Conservation (phyloP, 2,329 filamentous ascomycete species). For the Aspergillus ochraceus region DNA sequence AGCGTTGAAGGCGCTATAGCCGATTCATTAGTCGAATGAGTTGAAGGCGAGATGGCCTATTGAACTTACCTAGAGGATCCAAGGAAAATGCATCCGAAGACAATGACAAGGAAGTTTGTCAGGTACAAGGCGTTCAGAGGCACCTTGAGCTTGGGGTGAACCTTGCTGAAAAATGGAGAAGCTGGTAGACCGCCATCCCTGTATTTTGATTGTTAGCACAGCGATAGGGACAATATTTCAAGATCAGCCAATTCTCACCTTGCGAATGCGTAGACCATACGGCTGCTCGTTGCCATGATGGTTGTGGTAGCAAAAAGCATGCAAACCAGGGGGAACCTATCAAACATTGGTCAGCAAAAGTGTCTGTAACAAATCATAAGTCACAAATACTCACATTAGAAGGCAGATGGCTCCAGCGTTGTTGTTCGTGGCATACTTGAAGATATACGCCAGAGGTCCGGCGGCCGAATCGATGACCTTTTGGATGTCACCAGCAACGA, state of each 20-base stretch:
- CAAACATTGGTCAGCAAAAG: slow-evolving; percentile 8
- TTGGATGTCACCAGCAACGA: slow-evolving; percentile 61
- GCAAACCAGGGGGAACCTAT: slow-evolving; percentile 32
- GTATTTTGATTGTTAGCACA: slow-evolving; percentile 4
- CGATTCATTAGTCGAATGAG: neutral
- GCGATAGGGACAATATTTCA: neutral
- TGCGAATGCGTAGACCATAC: slow-evolving; percentile 37
- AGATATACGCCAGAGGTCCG: slow-evolving; percentile 62
- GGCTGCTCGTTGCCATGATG: slow-evolving; percentile 38
- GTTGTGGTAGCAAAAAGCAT: slow-evolving; percentile 33
- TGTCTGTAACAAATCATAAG: too few relatives aligned
- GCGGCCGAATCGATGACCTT: slow-evolving; percentile 56
- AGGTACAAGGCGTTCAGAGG: slow-evolving; percentile 67
- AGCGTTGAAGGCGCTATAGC: slow-evolving; percentile 64
- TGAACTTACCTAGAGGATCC: slow-evolving; percentile 51
- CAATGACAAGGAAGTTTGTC: slow-evolving; percentile 60
- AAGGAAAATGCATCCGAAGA: slow-evolving; percentile 70
- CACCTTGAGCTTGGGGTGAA: slow-evolving; percentile 62
- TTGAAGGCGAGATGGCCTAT: neutral
- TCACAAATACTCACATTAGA: slow-evolving; percentile 49
- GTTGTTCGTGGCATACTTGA: slow-evolving; percentile 62
- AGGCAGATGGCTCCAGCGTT: slow-evolving; percentile 63
- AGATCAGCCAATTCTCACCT: slow-evolving; percentile 18
- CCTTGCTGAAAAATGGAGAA: slow-evolving; percentile 59
- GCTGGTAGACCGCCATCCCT: slow-evolving; percentile 67